phyloP scores from a whole-genome alignment of 257 asterid species.

The Solanum bukasovii region DNA sequence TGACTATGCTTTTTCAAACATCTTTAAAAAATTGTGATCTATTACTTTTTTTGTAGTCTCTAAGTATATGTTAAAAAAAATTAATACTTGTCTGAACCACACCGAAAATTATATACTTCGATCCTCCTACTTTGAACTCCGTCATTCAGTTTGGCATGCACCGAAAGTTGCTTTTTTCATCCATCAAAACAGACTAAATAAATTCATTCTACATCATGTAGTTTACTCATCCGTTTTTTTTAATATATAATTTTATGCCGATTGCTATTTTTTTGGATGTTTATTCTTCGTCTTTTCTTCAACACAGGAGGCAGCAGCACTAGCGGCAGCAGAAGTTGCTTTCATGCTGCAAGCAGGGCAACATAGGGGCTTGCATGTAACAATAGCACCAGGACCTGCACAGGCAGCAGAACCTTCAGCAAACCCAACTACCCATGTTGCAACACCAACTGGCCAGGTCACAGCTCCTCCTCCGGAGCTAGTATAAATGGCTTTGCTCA shows the following conservation, averaged over 20 bases:
- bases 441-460: neutral
- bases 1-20: neutral
- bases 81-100: neutral
- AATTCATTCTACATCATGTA: neutral
- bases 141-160: neutral
- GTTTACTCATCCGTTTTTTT: neutral
- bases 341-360: slow-evolving; percentile 37
- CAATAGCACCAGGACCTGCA: slow-evolving; percentile 22
- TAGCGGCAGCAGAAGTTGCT: slow-evolving; percentile 41
- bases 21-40: neutral
- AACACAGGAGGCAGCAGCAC: slow-evolving; percentile 35
- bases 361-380: slow-evolving; percentile 35
- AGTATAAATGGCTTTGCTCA: neutral
- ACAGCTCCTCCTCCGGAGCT: neutral
- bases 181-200: neutral
- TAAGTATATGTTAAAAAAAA: neutral
- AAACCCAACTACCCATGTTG: neutral
- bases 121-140: neutral
- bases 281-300: neutral
- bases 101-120: neutral
- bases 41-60: neutral
- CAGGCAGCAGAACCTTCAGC: slow-evolving; percentile 10
- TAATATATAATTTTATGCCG: neutral
- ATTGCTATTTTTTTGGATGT: neutral
- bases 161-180: neutral